Evolutionary conservation across 495 filamentous ascomycete species (phyloP).

Genomic region (Aspergillus kassunensis): DNA sequence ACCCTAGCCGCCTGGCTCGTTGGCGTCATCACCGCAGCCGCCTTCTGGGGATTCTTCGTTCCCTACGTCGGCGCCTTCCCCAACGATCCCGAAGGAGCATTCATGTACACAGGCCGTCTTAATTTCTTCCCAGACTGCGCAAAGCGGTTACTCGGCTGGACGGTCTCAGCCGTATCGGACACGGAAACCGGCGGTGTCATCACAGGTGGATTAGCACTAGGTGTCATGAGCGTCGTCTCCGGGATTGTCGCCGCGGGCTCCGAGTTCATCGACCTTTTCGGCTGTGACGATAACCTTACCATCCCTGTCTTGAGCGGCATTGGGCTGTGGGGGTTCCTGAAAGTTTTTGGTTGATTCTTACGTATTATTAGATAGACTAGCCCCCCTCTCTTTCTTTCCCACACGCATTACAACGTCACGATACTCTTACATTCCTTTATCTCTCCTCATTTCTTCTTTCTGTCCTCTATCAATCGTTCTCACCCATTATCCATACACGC

Average conservation of each 20-base stretch:
- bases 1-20: constrained; percentile 77
- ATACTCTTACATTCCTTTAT: too few species aligned
- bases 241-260: constrained; percentile 82
- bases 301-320: constrained; percentile 89
- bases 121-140: constrained; percentile 54
- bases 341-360: constrained; percentile 64
- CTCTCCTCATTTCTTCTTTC: neutral
- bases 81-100: constrained; percentile 61
- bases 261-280: constrained; percentile 86
- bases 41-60: constrained; percentile 85
- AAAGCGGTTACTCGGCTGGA: constrained; percentile 45
- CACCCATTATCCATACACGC: neutral
- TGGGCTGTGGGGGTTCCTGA: constrained; percentile 91
- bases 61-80: constrained; percentile 63
- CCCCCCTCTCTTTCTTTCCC: neutral
- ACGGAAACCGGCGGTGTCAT: constrained; percentile 39
- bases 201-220: constrained; percentile 69
- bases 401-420: too few species aligned
- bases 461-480: neutral
- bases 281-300: constrained; percentile 95
- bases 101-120: constrained; percentile 77
- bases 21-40: constrained; percentile 72
- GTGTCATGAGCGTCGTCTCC: constrained; percentile 79
- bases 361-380: constrained; percentile 2
- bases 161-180: constrained; percentile 13